These are phyloP conservation scores for Myochromella boudieri DNA, from an alignment of 768 basidiomycete genomes.

Conservation along the genomic window DNA sequence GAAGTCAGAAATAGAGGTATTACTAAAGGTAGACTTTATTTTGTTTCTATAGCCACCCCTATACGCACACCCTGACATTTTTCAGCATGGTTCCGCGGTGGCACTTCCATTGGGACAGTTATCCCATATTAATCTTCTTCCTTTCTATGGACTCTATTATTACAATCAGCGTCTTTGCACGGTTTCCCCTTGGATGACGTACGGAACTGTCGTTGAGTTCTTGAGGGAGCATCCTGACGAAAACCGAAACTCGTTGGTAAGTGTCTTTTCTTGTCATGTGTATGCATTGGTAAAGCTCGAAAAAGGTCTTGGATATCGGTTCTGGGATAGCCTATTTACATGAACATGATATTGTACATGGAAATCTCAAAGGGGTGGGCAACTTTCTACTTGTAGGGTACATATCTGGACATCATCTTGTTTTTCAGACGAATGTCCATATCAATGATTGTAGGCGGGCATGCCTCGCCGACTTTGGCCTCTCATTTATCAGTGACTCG, in stretches of 20 bases:
- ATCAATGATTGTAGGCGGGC: constrained; percentile 16
- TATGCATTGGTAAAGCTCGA: not conserved
- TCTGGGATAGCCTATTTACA: constrained; percentile 8
- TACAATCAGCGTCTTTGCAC: constrained; percentile 1
- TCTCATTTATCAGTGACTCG: constrained; percentile 15
- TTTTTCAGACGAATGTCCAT: constrained; percentile 20
- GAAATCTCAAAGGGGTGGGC: constrained; percentile 10
- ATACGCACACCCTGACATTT: too few species aligned
- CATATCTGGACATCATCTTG: too few species aligned
- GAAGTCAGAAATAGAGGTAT: too few species aligned
- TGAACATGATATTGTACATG: constrained; percentile 5
- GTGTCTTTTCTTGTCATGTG: constrained; percentile 4
- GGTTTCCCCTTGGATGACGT: constrained; percentile 11
- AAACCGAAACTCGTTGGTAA: constrained; percentile 1
- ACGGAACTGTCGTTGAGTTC: constrained; percentile 4
- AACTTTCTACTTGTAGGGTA: not conserved
- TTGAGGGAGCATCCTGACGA: not conserved
- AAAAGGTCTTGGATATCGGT: constrained; percentile 4
- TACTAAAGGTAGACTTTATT: too few species aligned
- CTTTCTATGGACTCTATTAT: constrained; percentile 7
- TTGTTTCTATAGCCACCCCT: too few species aligned
- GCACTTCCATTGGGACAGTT: constrained; percentile 8
- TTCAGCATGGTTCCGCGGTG: constrained; percentile 2
- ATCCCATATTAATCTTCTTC: constrained; percentile 8
- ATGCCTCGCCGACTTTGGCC: constrained; percentile 24